Conservation (phyloP, 2,329 filamentous ascomycete genomes). For the Pseudogymnoascus sp. region DNA sequence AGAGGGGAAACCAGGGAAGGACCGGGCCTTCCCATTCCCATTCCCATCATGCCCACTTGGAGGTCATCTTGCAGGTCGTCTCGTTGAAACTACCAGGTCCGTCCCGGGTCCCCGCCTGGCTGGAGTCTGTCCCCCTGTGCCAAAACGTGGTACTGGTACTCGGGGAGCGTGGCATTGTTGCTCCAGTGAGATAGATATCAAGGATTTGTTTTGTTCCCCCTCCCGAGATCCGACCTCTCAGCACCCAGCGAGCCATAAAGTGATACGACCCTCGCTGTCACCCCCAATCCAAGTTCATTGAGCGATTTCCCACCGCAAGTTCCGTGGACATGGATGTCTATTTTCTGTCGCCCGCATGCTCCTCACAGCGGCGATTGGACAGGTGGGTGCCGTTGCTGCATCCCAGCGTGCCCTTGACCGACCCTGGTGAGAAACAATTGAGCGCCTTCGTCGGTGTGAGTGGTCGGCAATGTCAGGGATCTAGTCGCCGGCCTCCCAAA, state of each 20-base stretch:
- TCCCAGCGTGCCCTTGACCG: not conserved
- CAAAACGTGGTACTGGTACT: not conserved
- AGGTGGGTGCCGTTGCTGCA: not conserved
- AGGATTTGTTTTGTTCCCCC: not conserved
- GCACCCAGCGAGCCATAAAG: not conserved
- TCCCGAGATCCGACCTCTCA: not conserved
- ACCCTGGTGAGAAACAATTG: not conserved
- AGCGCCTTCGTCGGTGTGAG: not conserved
- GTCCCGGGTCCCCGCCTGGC: not conserved
- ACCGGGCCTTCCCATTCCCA: not conserved
- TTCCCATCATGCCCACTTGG: not conserved
- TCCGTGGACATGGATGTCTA: slow-evolving; percentile 1
- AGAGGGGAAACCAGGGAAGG: not conserved
- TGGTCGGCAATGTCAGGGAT: slow-evolving; percentile 10
- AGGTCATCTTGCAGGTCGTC: not conserved
- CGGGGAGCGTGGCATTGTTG: not conserved
- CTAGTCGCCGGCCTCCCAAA: slow-evolving; percentile 15
- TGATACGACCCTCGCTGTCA: not conserved
- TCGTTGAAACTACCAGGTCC: not conserved
- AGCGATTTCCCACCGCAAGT: slow-evolving; percentile 1
- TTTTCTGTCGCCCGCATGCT: not conserved
- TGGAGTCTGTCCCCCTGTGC: not conserved
- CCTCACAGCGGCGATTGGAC: not conserved
- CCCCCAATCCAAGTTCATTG: not conserved
- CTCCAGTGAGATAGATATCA: not conserved